Base-by-base conservation (phyloP, 2,329 filamentous ascomycete species). In the Onygenales sp. region DNA sequence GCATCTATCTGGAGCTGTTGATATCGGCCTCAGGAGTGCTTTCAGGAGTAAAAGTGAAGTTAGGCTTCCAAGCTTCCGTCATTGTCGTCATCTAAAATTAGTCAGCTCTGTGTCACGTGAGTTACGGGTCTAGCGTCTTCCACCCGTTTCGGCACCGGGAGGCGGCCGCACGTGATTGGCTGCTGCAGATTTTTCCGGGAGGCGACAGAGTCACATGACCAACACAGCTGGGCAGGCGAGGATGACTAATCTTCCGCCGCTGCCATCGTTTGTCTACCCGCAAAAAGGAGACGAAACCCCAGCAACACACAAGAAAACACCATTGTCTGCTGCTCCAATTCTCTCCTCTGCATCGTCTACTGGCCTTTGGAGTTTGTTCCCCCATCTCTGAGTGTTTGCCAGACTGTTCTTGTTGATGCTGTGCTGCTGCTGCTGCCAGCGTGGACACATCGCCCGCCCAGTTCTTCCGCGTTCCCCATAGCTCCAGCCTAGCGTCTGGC, bases 81-180 rank as follows among this genome's bases (percentile, higher is more conserved):
- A 10, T 11, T 47, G 11, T 21, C 17, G 21, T 27, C 21, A 27
- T 27, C 21, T 5, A 27, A 4, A 27, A 27, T 27, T 27, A 27
- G 21, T 27, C 21, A 27, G 21, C 21, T 1, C 21, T 27, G 31
- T 34, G 6, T 2, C 46, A 49, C 36, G 46, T 49, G 46, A 40
- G 10, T 11, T 42, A 13, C 5, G 3, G 10, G 31, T 58, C 57
- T 48, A 52, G 47, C 44, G 53, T 42, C 14, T 57, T 58, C 55
- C 55, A 58, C 48, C 42, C 33, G 44, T 45, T 58, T 58, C 57
- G 51, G 54, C 39, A 31, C 31, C 39, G 9, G 11, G 10, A 4
- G 31, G 3, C 32, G 37, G 40, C 32, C 36, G 14, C 32, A 27
- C 21, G 21, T 58, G 54, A 58, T 58, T 58, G 55, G 56, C 44